A percentile compares a stretch with the other conserved stretches of the same genome.
These are phyloP conservation scores for Penicillium daleae DNA, from an alignment of 495 filamentous ascomycete genomes.

Conservation along the genomic window DNA sequence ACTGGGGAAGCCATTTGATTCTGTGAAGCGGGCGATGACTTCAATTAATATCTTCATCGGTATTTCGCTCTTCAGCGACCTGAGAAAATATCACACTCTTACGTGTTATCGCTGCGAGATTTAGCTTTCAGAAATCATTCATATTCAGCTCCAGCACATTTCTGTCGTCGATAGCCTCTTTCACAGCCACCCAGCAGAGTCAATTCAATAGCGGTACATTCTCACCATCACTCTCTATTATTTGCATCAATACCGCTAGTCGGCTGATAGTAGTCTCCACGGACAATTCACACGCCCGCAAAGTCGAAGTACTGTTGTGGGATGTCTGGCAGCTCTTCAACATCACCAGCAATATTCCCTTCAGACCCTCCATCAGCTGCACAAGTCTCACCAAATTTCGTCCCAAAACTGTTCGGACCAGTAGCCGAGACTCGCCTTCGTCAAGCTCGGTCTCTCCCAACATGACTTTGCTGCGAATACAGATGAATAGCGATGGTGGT, in stretches of 20 bases:
- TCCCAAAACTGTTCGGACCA: slow-evolving; percentile 33
- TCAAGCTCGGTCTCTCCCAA: slow-evolving; percentile 39
- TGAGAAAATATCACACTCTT: not conserved
- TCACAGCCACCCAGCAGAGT: not conserved
- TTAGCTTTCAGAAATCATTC: not conserved
- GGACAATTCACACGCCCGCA: slow-evolving; percentile 30
- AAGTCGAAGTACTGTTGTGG: slow-evolving; percentile 15
- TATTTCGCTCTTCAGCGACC: not conserved
- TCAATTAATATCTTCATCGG: not conserved
- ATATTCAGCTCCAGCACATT: not conserved
- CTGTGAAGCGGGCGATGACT: not conserved
- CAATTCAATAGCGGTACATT: not conserved
- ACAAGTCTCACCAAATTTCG: slow-evolving; percentile 31
- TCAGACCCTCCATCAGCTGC: slow-evolving; percentile 31
- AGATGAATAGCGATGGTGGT: slow-evolving; percentile 31
- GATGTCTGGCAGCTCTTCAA: slow-evolving; percentile 19
- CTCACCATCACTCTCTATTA: slow-evolving; percentile 28
- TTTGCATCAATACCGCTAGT: slow-evolving; percentile 32
- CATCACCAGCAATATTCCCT: slow-evolving; percentile 20
- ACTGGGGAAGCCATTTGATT: not conserved
- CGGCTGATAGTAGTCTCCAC: slow-evolving; percentile 31
- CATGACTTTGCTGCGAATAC: slow-evolving; percentile 36
- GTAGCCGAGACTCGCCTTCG: slow-evolving; percentile 30
- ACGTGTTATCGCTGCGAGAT: not conserved
- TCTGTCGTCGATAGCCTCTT: not conserved